Evolutionary conservation across 208 protist genomes (phyloP), one percentile per base, ranked within the genome.

Genomic region (Trypanosoma theileri): DNA sequence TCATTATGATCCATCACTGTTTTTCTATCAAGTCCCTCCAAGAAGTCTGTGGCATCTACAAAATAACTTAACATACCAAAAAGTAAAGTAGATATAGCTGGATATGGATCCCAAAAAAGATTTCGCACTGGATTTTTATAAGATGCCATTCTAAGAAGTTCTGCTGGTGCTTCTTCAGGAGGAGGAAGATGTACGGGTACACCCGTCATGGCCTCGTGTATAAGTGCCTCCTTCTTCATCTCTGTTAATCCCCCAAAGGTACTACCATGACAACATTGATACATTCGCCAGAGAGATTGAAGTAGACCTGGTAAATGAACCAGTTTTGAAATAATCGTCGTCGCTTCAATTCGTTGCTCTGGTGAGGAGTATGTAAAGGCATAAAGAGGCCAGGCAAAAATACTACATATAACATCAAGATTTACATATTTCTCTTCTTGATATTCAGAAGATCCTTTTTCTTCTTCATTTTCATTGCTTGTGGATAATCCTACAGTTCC

Each of bases 381-480:
- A 46, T 84, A 90, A 45, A 95, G 73, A 4, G 89, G 89, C 86
- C 89, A 95, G 17, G 82, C 85, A 62, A 86, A 89, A 35, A 90
- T 81, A 55, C 84, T 77, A 64, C 86, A 91, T 16, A 89, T 57
- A 51, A 85, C 64, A 71, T 95, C 79, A 45, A 92, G 78, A 22
- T 81, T 73, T 48, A 59, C 80, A 42, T 56, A 69, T 10, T 22
- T 35, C 14, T 66, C 42, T 3, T 16, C 21, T 21, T 31, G 44
- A 12, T 28, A 28, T 21, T 45, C 4, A 44, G 46, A 64, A 40
- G 21, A 26, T 7, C 35, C 26, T 24, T 4, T 40, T 54, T 24
- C 46, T 13, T 26, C 56, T 21, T 42, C 24, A 57, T 31, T 50
- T 10, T 12, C 16, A 48, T 48, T 48, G 6, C 4, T 35, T 35